A percentile compares a stretch with the other conserved stretches of the same genome.
Conservation (phyloP, 2,329 filamentous ascomycete species). For the Neopestalotiopsis clavispora region DNA sequence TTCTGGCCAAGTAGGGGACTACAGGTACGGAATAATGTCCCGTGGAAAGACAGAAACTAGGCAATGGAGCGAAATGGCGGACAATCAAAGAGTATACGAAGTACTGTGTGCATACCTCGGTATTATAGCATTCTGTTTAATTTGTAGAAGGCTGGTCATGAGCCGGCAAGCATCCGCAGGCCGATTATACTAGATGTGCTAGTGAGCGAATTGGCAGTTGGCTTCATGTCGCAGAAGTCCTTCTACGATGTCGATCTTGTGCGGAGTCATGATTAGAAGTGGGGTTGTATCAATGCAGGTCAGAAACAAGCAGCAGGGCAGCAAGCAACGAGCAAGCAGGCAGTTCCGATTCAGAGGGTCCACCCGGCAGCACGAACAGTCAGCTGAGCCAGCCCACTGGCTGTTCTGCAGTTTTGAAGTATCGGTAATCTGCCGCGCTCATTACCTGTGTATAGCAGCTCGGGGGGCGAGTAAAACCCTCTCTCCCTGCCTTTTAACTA, state of each 20-base stretch:
- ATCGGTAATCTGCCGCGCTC: no score
- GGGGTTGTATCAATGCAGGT: not conserved
- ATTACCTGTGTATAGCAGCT: no score
- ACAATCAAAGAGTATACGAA: not conserved
- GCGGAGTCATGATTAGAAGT: not conserved
- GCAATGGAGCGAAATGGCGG: not conserved
- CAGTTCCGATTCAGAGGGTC: not conserved
- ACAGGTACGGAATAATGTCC: not conserved
- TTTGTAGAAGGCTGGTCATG: not conserved
- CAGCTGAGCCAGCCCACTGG: not conserved
- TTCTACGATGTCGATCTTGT: not conserved
- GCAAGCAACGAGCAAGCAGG: not conserved
- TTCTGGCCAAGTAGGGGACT: not conserved
- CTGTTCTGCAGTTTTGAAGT: not conserved
- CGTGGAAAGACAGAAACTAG: no score
- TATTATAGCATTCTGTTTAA: not conserved
- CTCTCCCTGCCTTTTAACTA: no score
- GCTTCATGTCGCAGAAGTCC: not conserved
- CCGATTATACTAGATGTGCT: no score
- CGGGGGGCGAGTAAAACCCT: no score
- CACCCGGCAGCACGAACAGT: not conserved
- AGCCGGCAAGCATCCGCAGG: not conserved
- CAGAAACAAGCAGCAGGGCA: slow-evolving; percentile 1
- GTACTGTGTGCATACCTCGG: not conserved
- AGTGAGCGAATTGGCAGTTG: not conserved